phyloP scores from a whole-genome alignment of 2,329 filamentous ascomycete genomes.

The Talaromyces sp. region DNA sequence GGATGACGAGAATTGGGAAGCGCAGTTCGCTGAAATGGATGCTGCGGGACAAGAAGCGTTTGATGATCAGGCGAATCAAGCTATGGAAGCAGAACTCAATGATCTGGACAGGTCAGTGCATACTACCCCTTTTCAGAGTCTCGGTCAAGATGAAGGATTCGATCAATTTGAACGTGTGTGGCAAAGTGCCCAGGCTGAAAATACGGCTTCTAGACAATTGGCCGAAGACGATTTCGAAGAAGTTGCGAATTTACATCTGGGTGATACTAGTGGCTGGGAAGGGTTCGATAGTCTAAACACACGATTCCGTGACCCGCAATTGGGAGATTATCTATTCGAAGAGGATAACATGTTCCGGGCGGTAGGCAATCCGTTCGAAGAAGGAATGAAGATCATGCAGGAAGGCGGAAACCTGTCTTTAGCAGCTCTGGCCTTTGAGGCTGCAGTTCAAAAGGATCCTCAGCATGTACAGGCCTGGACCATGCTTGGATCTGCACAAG shows the following conservation, averaged over 20 bases:
- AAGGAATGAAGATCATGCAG: conserved; percentile 88
- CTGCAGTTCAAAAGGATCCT: conserved; percentile 85
- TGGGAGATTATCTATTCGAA: conserved; percentile 93
- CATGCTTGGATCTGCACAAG: conserved; percentile 84
- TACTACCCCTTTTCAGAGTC: conserved; percentile 15
- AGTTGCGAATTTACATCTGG: conserved; percentile 52
- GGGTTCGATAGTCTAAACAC: conserved; percentile 68
- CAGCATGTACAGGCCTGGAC: conserved; percentile 92
- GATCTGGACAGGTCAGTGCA: conserved; percentile 78
- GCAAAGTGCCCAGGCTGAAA: conserved; percentile 47
- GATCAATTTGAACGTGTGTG: conserved; percentile 84
- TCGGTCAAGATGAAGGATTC: conserved; percentile 53
- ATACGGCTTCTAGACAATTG: conserved; percentile 52
- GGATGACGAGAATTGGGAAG: conserved; percentile 92
- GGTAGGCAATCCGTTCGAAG: conserved; percentile 80
- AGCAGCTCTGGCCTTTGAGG: conserved; percentile 91
- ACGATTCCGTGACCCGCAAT: conserved; percentile 68
- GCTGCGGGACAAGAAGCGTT: conserved; percentile 51
- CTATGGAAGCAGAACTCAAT: conserved; percentile 82
- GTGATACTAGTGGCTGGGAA: conserved; percentile 77
- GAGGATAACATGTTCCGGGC: conserved; percentile 86
- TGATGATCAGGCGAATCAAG: conserved; percentile 64
- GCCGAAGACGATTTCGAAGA: conserved; percentile 58
- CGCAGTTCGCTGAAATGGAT: conserved; percentile 89
- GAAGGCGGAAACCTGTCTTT: conserved; percentile 92